Evolutionary conservation across 1,284 basidiomycete genomes (phyloP).

Genomic region (Mycosarcoma maydis): DNA sequence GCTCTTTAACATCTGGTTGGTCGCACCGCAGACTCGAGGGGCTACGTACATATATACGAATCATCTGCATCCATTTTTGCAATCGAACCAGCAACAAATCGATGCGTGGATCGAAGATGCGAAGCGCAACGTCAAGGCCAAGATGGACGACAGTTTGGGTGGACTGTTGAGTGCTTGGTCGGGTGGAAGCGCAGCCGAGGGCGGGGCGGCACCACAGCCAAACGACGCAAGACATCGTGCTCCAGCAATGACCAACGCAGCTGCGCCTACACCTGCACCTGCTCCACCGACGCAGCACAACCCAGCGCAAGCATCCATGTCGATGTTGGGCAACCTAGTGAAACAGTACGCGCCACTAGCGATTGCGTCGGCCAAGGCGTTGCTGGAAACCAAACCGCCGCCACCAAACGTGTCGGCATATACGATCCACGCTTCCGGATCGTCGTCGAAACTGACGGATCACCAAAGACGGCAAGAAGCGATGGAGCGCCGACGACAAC

Average conservation of each 20-base stretch:
- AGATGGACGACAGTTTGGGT: slow-evolving; percentile 14
- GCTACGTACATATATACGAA: slow-evolving; percentile 80
- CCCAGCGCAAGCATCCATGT: slow-evolving; percentile 28
- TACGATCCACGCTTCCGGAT: slow-evolving; percentile 8
- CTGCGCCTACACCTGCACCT: slow-evolving; percentile 13
- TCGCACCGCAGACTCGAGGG: slow-evolving; percentile 69
- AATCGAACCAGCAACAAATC: slow-evolving; percentile 79
- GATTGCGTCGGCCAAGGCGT: slow-evolving; percentile 21
- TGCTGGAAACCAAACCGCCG: slow-evolving; percentile 27
- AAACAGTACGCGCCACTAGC: slow-evolving; percentile 40
- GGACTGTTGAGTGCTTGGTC: slow-evolving; percentile 19
- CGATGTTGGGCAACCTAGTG: slow-evolving; percentile 34
- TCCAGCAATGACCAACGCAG: slow-evolving; percentile 4
- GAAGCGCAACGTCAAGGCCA: slow-evolving; percentile 21
- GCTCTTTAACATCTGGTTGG: slow-evolving; percentile 61
- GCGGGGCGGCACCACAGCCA: no score
- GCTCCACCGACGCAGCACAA: slow-evolving; percentile 39
- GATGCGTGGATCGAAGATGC: slow-evolving; percentile 75
- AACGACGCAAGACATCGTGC: slow-evolving; percentile 25
- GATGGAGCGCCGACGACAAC: slow-evolving; percentile 15
- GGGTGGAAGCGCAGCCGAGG: no score
- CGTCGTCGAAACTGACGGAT: neutral
- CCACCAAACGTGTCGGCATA: slow-evolving; percentile 20
- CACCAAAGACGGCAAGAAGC: slow-evolving; percentile 9
- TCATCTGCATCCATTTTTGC: slow-evolving; percentile 81